Evolutionary conservation across 169 alveolate genomes (phyloP), one percentile per base, ranked within the genome.

Genomic region (Plasmodium gallinaceum): DNA sequence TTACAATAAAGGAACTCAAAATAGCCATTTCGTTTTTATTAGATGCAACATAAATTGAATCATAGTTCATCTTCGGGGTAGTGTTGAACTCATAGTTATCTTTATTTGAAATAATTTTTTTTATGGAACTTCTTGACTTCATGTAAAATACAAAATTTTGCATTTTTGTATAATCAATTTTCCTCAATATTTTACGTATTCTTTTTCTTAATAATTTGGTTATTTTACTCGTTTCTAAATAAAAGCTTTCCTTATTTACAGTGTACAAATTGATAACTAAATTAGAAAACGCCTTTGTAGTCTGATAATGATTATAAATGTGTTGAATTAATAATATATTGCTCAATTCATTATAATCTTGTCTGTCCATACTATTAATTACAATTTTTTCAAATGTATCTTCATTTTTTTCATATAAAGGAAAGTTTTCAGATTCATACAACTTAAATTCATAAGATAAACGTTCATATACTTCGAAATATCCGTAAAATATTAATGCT

Each of bases 361-460:
- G 37, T 68, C 89, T 76, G n/a, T 64, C 5, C 70, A 62, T 62
- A 20, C 89, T 43, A 45, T 39, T 76, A n/a, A 6, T 16, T 37
- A 76, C 24, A 14, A 76, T 26, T n/a, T 69, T 76, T 76, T 64
- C 89, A 68, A 76, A 76, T 12, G 76, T 76, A 48, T 76, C 89
- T n/a, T 54, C 39, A 39, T 45, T 76, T n/a, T 64, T 22, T 51
- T 76, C 89, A 5, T 14, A 20, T 65, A 76, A 39, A 9, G 89
- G 89, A 43, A 76, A 76, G 12, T 64, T 43, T 43, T 76, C 69
- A n/a, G 16, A 66, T 57, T 76, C 89, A 43, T 76, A 76, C 48
- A 62, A 6, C 65, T 76, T 76, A 76, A 76, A 76, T 65, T 76
- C 89, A 45, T 76, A 76, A 14, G 89, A 76, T 76, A 76, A 76